Evolutionary conservation across 805 yeast species (phyloP).

Genomic region (Lachancea quebecensis): DNA sequence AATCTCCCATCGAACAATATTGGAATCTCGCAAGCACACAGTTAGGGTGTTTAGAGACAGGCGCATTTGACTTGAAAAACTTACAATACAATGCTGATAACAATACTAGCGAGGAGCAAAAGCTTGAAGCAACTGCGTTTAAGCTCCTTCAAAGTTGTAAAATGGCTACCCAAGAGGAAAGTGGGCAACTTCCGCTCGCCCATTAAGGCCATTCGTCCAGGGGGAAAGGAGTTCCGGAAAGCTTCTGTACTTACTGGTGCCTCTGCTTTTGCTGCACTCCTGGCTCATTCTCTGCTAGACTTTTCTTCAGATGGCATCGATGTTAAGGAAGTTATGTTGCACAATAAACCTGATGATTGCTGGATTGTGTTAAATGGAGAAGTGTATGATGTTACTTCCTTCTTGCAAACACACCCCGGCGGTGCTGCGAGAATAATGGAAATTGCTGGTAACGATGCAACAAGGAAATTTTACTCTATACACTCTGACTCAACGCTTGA

Average conservation of each 20-base stretch:
- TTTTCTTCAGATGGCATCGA: constrained; percentile 9
- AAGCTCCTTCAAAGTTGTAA: too few species aligned
- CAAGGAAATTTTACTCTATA: constrained; percentile 37
- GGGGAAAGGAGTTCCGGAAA: background rate
- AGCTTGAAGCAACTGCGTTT: too few species aligned
- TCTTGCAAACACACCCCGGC: constrained; percentile 80
- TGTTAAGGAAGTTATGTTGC: constrained; percentile 38
- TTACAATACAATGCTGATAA: too few species aligned
- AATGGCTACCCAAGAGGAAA: too few species aligned
- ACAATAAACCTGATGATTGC: constrained; percentile 53
- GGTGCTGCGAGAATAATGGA: constrained; percentile 70
- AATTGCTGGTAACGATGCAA: constrained; percentile 81
- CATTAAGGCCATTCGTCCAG: too few species aligned
- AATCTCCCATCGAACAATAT: too few species aligned
- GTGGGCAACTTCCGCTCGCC: too few species aligned
- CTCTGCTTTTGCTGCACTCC: constrained; percentile 8
- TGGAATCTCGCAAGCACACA: too few species aligned
- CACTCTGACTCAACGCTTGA: constrained; percentile 26
- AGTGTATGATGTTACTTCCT: constrained; percentile 77
- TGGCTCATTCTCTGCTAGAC: constrained; percentile 8
- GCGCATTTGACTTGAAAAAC: too few species aligned
- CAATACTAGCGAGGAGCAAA: too few species aligned
- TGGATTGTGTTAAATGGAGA: constrained; percentile 76
- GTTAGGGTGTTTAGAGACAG: too few species aligned
- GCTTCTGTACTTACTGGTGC: constrained; percentile 13